Conservation (phyloP, 805 yeast genomes). For the Lachancea lanzarotensis region DNA sequence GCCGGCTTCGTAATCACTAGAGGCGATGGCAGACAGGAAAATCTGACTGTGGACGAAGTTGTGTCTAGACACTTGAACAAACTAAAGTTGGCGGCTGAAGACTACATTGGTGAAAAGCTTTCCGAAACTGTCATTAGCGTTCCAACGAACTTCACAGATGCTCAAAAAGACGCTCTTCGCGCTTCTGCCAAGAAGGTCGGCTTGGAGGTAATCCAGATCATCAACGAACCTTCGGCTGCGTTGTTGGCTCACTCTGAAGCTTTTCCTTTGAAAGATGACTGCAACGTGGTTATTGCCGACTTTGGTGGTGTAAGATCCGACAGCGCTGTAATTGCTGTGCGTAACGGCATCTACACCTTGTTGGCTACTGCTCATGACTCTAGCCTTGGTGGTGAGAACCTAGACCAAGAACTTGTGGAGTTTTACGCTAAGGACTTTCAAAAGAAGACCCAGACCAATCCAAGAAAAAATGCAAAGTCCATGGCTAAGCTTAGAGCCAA, state of each 20-base stretch:
- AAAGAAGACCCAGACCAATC: slow-evolving; percentile 77
- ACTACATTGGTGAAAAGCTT: slow-evolving; percentile 74
- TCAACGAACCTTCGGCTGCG: slow-evolving; percentile 91
- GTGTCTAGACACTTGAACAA: slow-evolving; percentile 77
- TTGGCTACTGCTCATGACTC: slow-evolving; percentile 78
- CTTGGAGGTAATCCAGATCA: slow-evolving; percentile 73
- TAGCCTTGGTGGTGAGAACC: slow-evolving; percentile 79
- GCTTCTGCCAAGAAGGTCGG: slow-evolving; percentile 65
- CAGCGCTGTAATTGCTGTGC: slow-evolving; percentile 85
- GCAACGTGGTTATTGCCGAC: slow-evolving; percentile 72
- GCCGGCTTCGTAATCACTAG: slow-evolving; percentile 57
- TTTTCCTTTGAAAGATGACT: slow-evolving; percentile 35
- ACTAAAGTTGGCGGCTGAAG: slow-evolving; percentile 83
- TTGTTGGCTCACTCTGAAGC: slow-evolving; percentile 66
- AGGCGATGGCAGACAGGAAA: slow-evolving; percentile 45
- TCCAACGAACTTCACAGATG: slow-evolving; percentile 78
- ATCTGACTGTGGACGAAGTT: slow-evolving; percentile 67
- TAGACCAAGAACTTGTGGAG: slow-evolving; percentile 75
- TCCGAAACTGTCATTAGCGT: slow-evolving; percentile 84
- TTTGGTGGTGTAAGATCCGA: slow-evolving; percentile 95
- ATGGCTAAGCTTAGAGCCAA: slow-evolving; percentile 83
- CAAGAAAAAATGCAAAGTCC: slow-evolving; percentile 75
- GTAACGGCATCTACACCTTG: slow-evolving; percentile 90
- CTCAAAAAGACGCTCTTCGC: slow-evolving; percentile 59
- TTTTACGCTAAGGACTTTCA: slow-evolving; percentile 90